Evolutionary conservation across 78 protist genomes (phyloP), one percentile per base, ranked within the genome.

Genomic region (Polysphondylium violaceum): DNA sequence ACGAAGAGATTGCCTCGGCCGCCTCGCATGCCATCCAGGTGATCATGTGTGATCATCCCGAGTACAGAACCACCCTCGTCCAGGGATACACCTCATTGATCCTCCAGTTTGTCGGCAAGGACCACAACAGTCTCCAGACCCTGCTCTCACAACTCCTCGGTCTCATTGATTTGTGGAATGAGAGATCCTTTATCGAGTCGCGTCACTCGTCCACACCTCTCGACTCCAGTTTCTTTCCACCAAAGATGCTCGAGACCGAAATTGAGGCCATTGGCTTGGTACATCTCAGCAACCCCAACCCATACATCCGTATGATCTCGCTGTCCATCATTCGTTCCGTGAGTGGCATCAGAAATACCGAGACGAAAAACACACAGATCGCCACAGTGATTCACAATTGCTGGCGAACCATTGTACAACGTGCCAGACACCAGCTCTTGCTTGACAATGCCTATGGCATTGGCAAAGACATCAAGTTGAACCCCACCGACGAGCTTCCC

Each of bases 1-100:
- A 79, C 17, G 89, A 79, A 17, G 89, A 79, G 16, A 79, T 79
- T 55, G 89, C 89, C 4, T 51, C 72, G 0, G 76, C 89, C 2
- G 89, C 89, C n/a, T 67, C 77, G 17, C 89, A 79, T 41, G 89
- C 89, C 36, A 79, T 79, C 41, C 89, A 79, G 33, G 89, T 79
- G 2, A 68, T 79, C 23, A 79, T 79, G 89, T 79, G 89, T 53
- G 89, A 79, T 68, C 76, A 79, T 79, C 89, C 76, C 36, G 76
- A 79, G 16, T 29, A 44, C 19, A 33, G 89, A 31, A 79, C 89
- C 5, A 38, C 63, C 11, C 29, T 79, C 41, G 89, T 79, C 1
- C 89, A 79, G 31, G 89, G 89, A 21, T 79, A 47, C 56, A 79
- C 89, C 0, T 79, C 89, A 40, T 40, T 79, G 14, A 79, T 79